Percentiles rank a stretch among this genome's conserved stretches.
Evolutionary conservation across 2,329 filamentous ascomycete genomes (phyloP).

Genomic region (Microdochium paspali): DNA sequence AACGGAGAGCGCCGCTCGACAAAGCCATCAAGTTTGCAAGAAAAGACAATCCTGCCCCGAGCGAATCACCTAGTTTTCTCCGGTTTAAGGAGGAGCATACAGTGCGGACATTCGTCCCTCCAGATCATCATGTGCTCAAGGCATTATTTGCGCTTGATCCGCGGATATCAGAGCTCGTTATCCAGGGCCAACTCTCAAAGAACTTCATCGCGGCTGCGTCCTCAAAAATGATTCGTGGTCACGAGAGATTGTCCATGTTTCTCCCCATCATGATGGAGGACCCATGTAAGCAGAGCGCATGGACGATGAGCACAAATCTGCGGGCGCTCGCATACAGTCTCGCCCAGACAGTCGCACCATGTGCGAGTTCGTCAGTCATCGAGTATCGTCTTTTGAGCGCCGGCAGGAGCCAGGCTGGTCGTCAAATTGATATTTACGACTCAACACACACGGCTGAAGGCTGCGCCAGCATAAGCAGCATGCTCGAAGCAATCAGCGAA

Average conservation of each 20-base stretch:
- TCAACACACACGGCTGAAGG: conserved; percentile 9
- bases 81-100: conserved; percentile 13
- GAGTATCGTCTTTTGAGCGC: conserved; percentile 27
- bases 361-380: conserved; percentile 12
- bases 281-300: conserved; percentile 24
- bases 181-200: conserved; percentile 23
- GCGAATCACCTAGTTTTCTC: conserved; percentile 5
- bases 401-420: conserved; percentile 18
- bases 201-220: conserved; percentile 17
- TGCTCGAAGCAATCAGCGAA: conserved; percentile 12
- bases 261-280: conserved; percentile 30
- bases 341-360: conserved; percentile 11
- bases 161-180: conserved; percentile 25
- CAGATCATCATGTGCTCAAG: conserved; percentile 12
- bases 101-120: conserved; percentile 13
- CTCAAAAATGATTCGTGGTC: conserved; percentile 9
- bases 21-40: background rate
- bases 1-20: background rate
- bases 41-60: conserved; percentile 13
- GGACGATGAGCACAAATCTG: conserved; percentile 24
- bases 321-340: conserved; percentile 27
- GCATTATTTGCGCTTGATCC: conserved; percentile 17
- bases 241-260: conserved; percentile 22
- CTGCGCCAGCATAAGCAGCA: conserved; percentile 12
- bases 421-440: conserved; percentile 16